Base-by-base conservation (phyloP, 1,284 basidiomycete genomes). In the Pascua sp. region DNA sequence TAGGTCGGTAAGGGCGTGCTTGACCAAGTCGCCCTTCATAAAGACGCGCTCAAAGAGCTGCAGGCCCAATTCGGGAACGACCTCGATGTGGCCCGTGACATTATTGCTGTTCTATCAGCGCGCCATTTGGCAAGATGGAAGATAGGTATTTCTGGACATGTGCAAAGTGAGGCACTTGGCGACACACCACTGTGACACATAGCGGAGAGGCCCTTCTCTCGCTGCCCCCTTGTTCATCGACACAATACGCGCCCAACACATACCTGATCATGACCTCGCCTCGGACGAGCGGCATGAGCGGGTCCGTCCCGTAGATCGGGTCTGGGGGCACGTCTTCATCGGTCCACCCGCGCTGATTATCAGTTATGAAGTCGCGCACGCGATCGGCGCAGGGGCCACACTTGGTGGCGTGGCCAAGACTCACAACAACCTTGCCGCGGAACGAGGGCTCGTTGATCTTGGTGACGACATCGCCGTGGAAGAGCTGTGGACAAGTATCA, bases 11-110 rank as follows among this genome's bases (percentile, higher is more conserved):
- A 89, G 78, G 57, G 82, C 84, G 47, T 85, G 84, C 78, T 95
- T 95, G 79, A 90, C 89, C 53, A 88, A 81, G 73, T 95, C 92
- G 36, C 91, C 90, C 10, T 72, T 69, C 62, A 89, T 84, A 67
- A 95, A 86, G 43, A 82, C 83, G 53, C 92, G 87, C 75, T 93
- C 89, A 53, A 90, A 79, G 11, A 95, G 83, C n/a, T 78, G 77
- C 59, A 90, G 81, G 10, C 85, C 81, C 11, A 84, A 80, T 71
- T 91, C 89, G 7, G 80, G 80, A 13, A 90, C 79, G 63, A 94
- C 90, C 68, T 88, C 84, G 58, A 87, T 83, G 57, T 79, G 73
- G 56, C 83, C 79, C 15, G 77, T 78, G 3, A 82, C 80, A 45
- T 87, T 80, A 74, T 66, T 44, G 39, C 66, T 74, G 54, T 5